These are phyloP conservation scores for Nemania bipapillata DNA, from an alignment of 2,329 filamentous ascomycete genomes.

Conservation along the genomic window DNA sequence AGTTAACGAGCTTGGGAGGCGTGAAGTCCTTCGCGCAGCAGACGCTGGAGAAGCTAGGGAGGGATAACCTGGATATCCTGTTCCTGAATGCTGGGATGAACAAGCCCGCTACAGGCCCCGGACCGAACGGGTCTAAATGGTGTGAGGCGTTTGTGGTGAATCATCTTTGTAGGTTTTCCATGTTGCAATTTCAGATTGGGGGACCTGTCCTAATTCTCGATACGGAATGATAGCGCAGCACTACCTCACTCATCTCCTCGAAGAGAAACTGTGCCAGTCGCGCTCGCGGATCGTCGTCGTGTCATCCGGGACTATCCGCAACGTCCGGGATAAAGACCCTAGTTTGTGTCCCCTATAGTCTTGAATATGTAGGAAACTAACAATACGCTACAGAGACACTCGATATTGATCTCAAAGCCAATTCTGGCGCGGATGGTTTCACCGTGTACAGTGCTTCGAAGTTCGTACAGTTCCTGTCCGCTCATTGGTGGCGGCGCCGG, in stretches of 20 bases:
- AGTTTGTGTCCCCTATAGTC: conserved; percentile 36
- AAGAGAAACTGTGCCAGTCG: conserved; percentile 59
- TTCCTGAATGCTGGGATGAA: conserved; percentile 59
- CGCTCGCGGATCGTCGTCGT: conserved; percentile 61
- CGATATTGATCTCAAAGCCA: conserved; percentile 7
- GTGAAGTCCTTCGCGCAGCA: conserved; percentile 61
- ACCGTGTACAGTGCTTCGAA: conserved; percentile 59
- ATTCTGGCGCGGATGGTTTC: neutral
- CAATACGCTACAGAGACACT: conserved; percentile 17
- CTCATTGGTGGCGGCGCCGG: conserved; percentile 66
- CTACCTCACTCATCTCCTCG: conserved; percentile 61
- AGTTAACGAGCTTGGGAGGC: conserved; percentile 57
- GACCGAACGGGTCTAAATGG: conserved; percentile 59
- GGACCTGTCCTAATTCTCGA: neutral
- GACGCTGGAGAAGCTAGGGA: conserved; percentile 56
- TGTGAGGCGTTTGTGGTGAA: conserved; percentile 63
- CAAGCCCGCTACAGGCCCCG: conserved; percentile 50
- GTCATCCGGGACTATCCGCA: conserved; percentile 60
- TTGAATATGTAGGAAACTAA: neutral
- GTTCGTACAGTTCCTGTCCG: conserved; percentile 61
- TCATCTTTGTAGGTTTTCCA: conserved; percentile 57
- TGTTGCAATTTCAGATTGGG: neutral
- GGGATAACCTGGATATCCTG: conserved; percentile 59
- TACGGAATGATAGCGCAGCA: conserved; percentile 59
- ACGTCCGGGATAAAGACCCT: conserved; percentile 52